These are phyloP conservation scores for Powellomyces hirtus DNA, from an alignment of 192 early-diverging fungal species.

Conservation along the genomic window DNA sequence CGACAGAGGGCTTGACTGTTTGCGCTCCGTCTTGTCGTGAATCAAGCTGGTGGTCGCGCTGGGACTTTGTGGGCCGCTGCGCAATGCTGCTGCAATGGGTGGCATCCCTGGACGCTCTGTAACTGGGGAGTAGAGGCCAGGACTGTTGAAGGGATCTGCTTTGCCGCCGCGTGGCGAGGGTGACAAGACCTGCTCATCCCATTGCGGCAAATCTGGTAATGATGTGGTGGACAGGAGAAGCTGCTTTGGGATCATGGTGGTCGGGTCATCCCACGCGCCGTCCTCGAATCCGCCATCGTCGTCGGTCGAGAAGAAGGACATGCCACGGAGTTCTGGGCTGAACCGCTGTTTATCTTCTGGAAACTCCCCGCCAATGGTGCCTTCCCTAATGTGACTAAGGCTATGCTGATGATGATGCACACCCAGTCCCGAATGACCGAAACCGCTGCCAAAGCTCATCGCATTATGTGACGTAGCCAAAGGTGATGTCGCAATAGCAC, in stretches of 20 bases:
- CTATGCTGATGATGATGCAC: too few species aligned
- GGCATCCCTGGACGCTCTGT: background rate
- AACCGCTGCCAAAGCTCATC: too few species aligned
- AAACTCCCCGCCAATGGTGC: too few species aligned
- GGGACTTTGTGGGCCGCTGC: background rate
- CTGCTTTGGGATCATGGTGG: constrained; percentile 40
- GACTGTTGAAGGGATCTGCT: background rate
- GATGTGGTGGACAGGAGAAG: constrained; percentile 35
- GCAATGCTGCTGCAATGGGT: background rate
- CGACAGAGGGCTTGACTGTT: background rate
- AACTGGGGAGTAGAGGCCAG: background rate
- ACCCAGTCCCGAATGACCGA: too few species aligned
- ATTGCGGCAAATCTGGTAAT: constrained; percentile 43
- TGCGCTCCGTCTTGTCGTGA: background rate
- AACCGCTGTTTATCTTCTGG: too few species aligned
- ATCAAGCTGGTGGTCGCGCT: background rate
- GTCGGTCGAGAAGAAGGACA: constrained; percentile 8
- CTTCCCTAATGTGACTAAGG: too few species aligned
- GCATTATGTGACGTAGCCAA: too few species aligned
- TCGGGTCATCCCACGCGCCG: constrained; percentile 25
- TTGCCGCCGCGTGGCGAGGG: background rate
- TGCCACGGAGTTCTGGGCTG: too few species aligned
- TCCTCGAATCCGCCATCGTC: constrained; percentile 29
- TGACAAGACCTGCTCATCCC: constrained; percentile 11
- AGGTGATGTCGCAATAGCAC: too few species aligned